These are phyloP conservation scores for Mycena olivaceomarginata DNA, from an alignment of 768 basidiomycete genomes.

Conservation along the genomic window DNA sequence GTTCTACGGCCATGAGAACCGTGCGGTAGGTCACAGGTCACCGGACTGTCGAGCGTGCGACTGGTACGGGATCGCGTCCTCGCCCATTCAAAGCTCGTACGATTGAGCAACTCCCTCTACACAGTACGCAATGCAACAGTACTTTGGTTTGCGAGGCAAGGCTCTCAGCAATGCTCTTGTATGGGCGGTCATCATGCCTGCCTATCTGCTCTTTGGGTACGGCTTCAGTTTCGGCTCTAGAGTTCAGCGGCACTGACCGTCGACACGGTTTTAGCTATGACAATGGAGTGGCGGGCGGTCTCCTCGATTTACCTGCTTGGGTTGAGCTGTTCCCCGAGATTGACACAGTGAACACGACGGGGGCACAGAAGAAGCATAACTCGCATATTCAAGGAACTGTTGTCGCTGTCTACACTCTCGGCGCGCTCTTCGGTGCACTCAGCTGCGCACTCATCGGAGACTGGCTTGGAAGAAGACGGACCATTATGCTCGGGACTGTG, in stretches of 20 bases:
- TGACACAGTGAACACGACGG: constrained; percentile 34
- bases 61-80: neutral
- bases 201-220: constrained; percentile 42
- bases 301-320: constrained; percentile 43
- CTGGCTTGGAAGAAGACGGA: constrained; percentile 73
- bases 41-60: constrained; percentile 13
- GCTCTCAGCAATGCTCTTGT: constrained; percentile 41
- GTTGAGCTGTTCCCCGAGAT: constrained; percentile 41
- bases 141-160: constrained; percentile 43
- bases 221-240: neutral
- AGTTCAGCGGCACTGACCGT: neutral
- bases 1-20: neutral
- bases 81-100: neutral
- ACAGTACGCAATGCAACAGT: constrained; percentile 30
- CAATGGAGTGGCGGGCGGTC: constrained; percentile 40
- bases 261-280: constrained; percentile 9
- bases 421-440: constrained; percentile 72
- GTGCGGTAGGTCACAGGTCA: neutral
- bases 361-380: constrained; percentile 33
- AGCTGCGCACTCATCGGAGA: constrained; percentile 79
- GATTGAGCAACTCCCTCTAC: neutral
- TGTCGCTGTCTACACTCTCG: constrained; percentile 43
- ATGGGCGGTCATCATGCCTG: constrained; percentile 42
- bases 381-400: constrained; percentile 42
- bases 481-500: constrained; percentile 74